Evolutionary conservation across 139 green algal genomes (phyloP).

Genomic region (Spirogloea muscicola): DNA sequence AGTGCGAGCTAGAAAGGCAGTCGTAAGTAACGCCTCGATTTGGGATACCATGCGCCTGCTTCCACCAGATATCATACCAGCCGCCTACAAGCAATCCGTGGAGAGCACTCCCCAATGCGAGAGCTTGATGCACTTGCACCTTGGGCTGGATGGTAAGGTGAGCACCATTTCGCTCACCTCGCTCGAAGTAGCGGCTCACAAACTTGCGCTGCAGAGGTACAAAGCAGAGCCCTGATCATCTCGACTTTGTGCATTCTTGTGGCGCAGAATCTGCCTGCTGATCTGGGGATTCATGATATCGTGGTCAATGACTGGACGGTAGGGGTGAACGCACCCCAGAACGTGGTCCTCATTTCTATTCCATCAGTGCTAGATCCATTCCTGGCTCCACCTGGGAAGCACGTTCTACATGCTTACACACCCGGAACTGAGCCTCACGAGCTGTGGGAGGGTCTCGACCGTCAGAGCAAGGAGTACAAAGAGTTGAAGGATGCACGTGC

Average conservation of each 20-base stretch:
- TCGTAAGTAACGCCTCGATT: constrained; percentile 62
- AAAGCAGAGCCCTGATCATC: no score
- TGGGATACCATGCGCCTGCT: constrained; percentile 89
- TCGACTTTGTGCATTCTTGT: no score
- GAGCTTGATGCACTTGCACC: constrained; percentile 97
- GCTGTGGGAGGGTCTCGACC: constrained; percentile 81
- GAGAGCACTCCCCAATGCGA: constrained; percentile 62
- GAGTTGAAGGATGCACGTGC: constrained; percentile 80
- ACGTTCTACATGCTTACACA: constrained; percentile 59
- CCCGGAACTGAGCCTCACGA: constrained; percentile 80
- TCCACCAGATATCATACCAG: constrained; percentile 51
- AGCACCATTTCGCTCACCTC: no score
- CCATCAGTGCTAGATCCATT: constrained; percentile 69
- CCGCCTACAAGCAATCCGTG: constrained; percentile 28
- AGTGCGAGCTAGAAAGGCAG: constrained; percentile 41
- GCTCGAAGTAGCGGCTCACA: no score
- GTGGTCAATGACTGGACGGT: constrained; percentile 82
- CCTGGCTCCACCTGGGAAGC: constrained; percentile 57
- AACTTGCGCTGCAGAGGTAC: no score
- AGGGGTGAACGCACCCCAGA: constrained; percentile 76
- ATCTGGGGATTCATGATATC: constrained; percentile 94
- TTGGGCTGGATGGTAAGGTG: constrained; percentile 62
- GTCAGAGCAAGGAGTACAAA: constrained; percentile 74
- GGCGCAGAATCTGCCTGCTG: constrained; percentile 49
- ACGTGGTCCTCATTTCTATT: constrained; percentile 89